Evolutionary conservation across 2,329 filamentous ascomycete species (phyloP).

Genomic region (Paraconiothyrium sp.): DNA sequence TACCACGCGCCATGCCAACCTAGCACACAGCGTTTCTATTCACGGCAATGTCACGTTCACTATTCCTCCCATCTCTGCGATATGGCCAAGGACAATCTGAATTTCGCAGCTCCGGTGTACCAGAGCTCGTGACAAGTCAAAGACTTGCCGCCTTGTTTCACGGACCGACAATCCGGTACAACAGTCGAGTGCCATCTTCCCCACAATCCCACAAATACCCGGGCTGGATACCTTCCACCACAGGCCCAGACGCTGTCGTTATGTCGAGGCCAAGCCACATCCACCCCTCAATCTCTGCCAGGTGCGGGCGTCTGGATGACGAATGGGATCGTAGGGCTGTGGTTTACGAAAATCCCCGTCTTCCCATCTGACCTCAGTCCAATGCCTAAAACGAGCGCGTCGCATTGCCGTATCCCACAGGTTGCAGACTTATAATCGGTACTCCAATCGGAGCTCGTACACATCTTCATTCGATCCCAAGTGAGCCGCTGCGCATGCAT

Average conservation of each 20-base stretch:
- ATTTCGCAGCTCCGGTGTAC: conserved; percentile 9
- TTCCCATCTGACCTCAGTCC: neutral
- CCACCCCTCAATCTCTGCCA: neutral
- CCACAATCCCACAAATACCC: conserved; percentile 38
- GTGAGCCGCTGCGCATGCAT: neutral
- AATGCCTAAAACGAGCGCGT: conserved; percentile 4
- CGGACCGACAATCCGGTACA: conserved; percentile 40
- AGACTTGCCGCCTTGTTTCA: conserved; percentile 24
- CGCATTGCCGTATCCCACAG: neutral
- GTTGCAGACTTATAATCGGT: neutral
- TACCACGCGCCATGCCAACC: conserved; percentile 9
- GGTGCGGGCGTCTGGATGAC: neutral
- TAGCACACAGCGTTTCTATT: neutral
- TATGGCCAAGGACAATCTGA: conserved; percentile 2
- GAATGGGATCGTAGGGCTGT: neutral
- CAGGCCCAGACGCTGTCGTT: conserved; percentile 19
- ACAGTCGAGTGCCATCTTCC: conserved; percentile 28
- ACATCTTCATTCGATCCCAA: neutral
- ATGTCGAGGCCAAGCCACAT: conserved; percentile 8
- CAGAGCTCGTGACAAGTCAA: conserved; percentile 26
- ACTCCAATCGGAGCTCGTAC: neutral
- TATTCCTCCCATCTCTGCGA: neutral
- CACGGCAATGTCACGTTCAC: neutral
- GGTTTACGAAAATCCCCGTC: neutral
- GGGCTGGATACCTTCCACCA: conserved; percentile 20